Conservation (phyloP, 2,329 filamentous ascomycete genomes). For the Beauveria asiatica region DNA sequence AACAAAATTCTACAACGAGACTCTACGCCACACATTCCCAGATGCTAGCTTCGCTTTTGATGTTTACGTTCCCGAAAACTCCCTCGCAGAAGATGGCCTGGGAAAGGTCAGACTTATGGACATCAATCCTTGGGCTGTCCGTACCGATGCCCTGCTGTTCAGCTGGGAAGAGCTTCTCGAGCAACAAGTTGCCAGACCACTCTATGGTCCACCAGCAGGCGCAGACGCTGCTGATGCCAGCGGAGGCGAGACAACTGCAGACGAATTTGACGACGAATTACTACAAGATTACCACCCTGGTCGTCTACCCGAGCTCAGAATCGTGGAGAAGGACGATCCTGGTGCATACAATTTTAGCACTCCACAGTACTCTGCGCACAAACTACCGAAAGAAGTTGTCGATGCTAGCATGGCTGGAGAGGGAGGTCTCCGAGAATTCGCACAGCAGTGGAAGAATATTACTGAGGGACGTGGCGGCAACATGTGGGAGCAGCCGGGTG, state of each 20-base stretch:
- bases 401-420: constrained; percentile 59
- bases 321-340: constrained; percentile 77
- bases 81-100: constrained; percentile 47
- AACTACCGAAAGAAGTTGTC: constrained; percentile 88
- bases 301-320: constrained; percentile 66
- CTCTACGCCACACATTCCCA: constrained; percentile 68
- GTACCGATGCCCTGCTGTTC: constrained; percentile 84
- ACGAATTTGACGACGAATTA: constrained; percentile 30
- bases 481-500: constrained; percentile 29
- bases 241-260: constrained; percentile 28
- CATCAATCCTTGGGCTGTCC: constrained; percentile 86
- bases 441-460: constrained; percentile 62
- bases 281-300: constrained; percentile 45
- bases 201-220: constrained; percentile 38
- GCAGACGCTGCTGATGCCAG: constrained; percentile 25
- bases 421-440: constrained; percentile 73
- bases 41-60: constrained; percentile 84
- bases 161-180: constrained; percentile 81
- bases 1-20: constrained; percentile 66
- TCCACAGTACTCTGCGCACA: constrained; percentile 88
- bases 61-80: constrained; percentile 73
- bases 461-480: constrained; percentile 32
- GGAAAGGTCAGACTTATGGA: constrained; percentile 80
- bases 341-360: constrained; percentile 81
- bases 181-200: constrained; percentile 52